Percentiles rank a stretch among this genome's conserved stretches.
These are phyloP conservation scores for Viridothelium virens DNA, from an alignment of 495 filamentous ascomycete species.

Conservation along the genomic window DNA sequence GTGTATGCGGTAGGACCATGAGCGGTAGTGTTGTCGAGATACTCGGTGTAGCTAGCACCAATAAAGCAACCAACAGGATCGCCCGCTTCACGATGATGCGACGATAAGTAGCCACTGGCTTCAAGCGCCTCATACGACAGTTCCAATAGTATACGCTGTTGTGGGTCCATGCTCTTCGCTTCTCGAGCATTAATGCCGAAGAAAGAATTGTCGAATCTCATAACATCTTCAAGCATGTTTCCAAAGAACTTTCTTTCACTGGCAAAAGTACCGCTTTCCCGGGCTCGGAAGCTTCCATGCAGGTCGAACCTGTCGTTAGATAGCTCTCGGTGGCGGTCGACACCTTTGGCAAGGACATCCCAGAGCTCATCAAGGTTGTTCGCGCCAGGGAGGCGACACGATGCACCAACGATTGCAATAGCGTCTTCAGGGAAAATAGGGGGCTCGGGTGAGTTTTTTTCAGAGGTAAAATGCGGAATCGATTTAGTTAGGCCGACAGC, in stretches of 20 bases:
- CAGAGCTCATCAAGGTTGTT: slow-evolving; percentile 36
- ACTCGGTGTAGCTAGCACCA: slow-evolving; percentile 32
- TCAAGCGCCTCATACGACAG: slow-evolving; percentile 40
- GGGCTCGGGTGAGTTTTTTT: no score
- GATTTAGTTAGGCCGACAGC: no score
- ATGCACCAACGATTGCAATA: slow-evolving; percentile 40
- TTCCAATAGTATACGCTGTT: slow-evolving; percentile 31
- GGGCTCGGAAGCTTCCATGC: slow-evolving; percentile 13
- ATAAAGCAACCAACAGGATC: slow-evolving; percentile 32
- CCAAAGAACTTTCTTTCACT: background rate
- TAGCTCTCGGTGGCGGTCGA: no score
- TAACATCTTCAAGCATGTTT: slow-evolving; percentile 7
- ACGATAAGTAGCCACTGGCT: slow-evolving; percentile 26
- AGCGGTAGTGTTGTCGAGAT: slow-evolving; percentile 17
- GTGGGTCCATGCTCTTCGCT: slow-evolving; percentile 35
- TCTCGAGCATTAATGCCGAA: slow-evolving; percentile 41
- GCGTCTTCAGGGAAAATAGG: background rate
- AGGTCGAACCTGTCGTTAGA: slow-evolving; percentile 26
- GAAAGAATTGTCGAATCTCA: slow-evolving; percentile 35
- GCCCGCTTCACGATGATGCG: slow-evolving; percentile 2
- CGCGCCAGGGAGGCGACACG: slow-evolving; percentile 38
- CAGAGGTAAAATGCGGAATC: background rate
- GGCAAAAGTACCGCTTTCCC: background rate
- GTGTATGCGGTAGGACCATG: slow-evolving; percentile 8
- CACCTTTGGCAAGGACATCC: slow-evolving; percentile 37